Evolutionary conservation across 768 basidiomycete species (phyloP).

Genomic region (Boletellus emodensis): DNA sequence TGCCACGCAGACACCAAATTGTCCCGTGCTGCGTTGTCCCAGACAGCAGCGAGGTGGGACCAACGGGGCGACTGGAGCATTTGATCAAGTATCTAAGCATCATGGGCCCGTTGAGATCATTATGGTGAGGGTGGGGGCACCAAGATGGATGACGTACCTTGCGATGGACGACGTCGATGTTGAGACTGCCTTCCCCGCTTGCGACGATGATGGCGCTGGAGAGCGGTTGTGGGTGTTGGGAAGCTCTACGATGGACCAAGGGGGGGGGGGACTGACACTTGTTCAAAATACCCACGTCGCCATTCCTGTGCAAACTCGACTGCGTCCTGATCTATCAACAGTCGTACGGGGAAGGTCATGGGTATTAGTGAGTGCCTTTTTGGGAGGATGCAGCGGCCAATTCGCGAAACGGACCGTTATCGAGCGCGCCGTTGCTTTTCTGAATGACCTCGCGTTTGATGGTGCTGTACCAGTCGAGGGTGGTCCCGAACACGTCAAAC

Average conservation of each 20-base stretch:
- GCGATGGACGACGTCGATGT: constrained; percentile 55
- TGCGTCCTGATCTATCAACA: constrained; percentile 18
- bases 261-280: constrained; percentile 23
- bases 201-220: constrained; percentile 40
- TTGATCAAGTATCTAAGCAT: constrained; percentile 48
- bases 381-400: background rate
- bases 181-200: constrained; percentile 45
- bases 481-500: constrained; percentile 51
- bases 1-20: constrained; percentile 58
- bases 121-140: background rate
- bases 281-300: constrained; percentile 44
- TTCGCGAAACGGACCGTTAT: constrained; percentile 7
- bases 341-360: too few relatives aligned
- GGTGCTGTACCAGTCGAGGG: constrained; percentile 40
- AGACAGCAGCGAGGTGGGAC: constrained; percentile 42
- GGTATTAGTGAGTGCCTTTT: background rate
- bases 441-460: constrained; percentile 17
- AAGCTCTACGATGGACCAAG: too few relatives aligned
- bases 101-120: background rate
- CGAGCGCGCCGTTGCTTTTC: constrained; percentile 11
- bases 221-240: background rate
- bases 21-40: constrained; percentile 42
- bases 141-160: constrained; percentile 39
- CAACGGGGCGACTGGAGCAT: constrained; percentile 51
- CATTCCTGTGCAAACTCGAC: constrained; percentile 51